Conservation (phyloP, 148 eudicot genomes). For the Fagopyrum homotropicum region DNA sequence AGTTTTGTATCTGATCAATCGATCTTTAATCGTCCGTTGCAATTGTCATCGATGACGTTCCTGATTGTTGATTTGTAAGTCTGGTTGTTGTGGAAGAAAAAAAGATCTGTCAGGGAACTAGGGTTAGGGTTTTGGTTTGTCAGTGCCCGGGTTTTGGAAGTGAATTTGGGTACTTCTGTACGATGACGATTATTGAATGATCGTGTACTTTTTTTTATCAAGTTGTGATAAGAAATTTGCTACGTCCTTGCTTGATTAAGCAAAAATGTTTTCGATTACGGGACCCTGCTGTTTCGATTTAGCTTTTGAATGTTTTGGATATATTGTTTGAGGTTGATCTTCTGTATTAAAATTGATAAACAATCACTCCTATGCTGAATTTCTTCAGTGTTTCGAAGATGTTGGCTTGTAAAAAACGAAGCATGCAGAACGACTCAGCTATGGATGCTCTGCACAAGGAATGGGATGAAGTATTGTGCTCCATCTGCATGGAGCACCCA, state of each 20-base stretch:
- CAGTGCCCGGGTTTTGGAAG: not conserved
- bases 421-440: constrained; percentile 58
- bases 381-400: constrained; percentile 52
- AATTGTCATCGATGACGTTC: not conserved
- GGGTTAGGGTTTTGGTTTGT: not conserved
- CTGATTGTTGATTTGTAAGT: not conserved
- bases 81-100: not conserved
- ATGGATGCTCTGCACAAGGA: constrained; percentile 60
- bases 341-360: no score
- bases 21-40: not conserved
- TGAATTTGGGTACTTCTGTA: not conserved
- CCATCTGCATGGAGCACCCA: constrained; percentile 98
- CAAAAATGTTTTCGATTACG: not conserved
- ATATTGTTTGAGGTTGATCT: no score
- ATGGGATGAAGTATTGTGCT: constrained; percentile 78
- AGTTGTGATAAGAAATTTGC: not conserved
- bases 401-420: constrained; percentile 84
- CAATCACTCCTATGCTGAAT: constrained; percentile 24
- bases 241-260: not conserved
- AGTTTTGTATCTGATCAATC: not conserved
- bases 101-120: not conserved
- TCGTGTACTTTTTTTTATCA: no score
- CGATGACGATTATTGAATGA: no score
- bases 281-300: not conserved
- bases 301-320: not conserved